Conservation (phyloP, 495 filamentous ascomycete species). For the Rhypophila decipiens region DNA sequence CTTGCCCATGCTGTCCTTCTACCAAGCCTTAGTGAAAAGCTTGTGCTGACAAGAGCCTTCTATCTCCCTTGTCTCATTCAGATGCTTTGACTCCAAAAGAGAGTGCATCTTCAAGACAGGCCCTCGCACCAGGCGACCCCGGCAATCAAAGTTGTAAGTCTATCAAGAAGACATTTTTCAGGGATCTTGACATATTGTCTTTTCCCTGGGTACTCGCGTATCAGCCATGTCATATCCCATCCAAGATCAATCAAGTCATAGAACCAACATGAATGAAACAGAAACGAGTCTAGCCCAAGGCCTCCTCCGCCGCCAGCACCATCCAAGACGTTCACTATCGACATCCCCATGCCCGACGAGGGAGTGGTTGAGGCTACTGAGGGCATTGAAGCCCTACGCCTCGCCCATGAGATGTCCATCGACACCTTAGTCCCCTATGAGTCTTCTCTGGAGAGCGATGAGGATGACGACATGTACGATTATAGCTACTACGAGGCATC, state of each 20-base stretch:
- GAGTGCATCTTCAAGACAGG: constrained; percentile 44
- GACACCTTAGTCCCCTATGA: constrained; percentile 23
- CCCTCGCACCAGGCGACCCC: constrained; percentile 35
- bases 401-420: constrained; percentile 30
- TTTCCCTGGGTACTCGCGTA: neutral
- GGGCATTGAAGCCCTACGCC: constrained; percentile 28
- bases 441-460: constrained; percentile 12
- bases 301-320: constrained; percentile 28
- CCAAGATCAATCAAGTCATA: neutral
- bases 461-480: constrained; percentile 4
- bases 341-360: constrained; percentile 34
- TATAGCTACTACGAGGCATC: constrained; percentile 3
- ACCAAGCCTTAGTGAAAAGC: too few species aligned
- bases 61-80: constrained; percentile 5
- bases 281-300: neutral
- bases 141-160: constrained; percentile 29
- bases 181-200: neutral
- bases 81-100: constrained; percentile 41
- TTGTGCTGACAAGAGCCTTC: neutral
- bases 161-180: neutral
- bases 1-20: neutral
- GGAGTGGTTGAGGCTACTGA: constrained; percentile 25
- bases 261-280: neutral
- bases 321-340: constrained; percentile 45
- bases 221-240: neutral